Base-by-base conservation (phyloP, 2,329 filamentous ascomycete species). In the Hypoxylon sp. region DNA sequence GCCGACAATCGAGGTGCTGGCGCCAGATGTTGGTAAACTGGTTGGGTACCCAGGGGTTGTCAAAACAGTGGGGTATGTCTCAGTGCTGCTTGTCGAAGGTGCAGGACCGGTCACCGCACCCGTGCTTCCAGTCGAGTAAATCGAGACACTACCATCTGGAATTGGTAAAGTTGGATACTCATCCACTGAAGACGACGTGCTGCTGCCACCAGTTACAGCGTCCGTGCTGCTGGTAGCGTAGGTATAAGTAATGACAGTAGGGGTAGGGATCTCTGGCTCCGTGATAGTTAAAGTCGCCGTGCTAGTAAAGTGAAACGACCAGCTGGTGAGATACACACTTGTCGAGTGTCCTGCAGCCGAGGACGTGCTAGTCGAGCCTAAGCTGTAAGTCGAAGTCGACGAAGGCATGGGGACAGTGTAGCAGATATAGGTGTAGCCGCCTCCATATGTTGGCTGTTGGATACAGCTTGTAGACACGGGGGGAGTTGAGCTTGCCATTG, bases 371-470 rank as follows among this genome's bases (percentile, higher is more conserved):
- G 17, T 55, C 3, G 73, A 59, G 10, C 58, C 44, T 1, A 61
- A 71, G 44, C 70, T 72, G 31, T 50, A 57, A 1, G 66, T 47
- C 2, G 52, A 39, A 46, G 66, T 69, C 4, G 71, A 53, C 3
- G 69, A 55, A 31, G 73, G n/a, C 53, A n/a, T 46, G 5, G 71
- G 52, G 33, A 74, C 11, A 22, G 70, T 71, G 29, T 70, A 64
- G 70, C 74, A 76, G 24, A 66, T 67, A 53, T 67, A 73, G 14
- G 65, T 62, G 54, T 73, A 74, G n/a, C 62, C 59, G n/a, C 71
- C 74, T 17, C 66, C 71, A 44, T 74, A 69, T 3, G 50, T 48
- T n/a, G 71, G 58, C 26, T 71, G 63, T 1, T 68, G 59, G 26
- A 71, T 1, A 61, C 75, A 77, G 14, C 68, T 74, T 10, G 71